Base-by-base conservation (phyloP, 306 rosid species). In the Inga leiocalycina region DNA sequence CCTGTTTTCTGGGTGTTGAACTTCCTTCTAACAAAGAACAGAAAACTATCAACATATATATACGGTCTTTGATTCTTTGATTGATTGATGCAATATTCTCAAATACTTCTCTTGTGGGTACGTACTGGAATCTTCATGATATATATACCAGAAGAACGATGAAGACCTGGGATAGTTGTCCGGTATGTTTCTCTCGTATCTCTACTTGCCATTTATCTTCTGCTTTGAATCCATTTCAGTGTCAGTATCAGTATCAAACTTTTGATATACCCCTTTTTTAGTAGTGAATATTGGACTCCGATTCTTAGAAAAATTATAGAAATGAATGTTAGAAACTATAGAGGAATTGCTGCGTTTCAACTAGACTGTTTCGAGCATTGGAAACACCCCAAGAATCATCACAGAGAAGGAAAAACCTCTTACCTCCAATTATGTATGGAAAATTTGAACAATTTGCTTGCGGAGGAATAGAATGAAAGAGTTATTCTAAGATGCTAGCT, bases 141-240 rank as follows among this genome's bases (percentile, higher is more conserved):
- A 9, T 10, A 5, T 19, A 59, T n/a, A 59, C 4, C 70, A 64
- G 20, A 64, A 64, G 41, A 19, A 34, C 43, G 51, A 84, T 74
- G 84, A 74, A 49, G 81, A 69, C 15, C 57, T 20, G 64, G n/a
- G 49, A 76, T 79, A 32, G 71, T 8, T 57, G 10, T 56, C 64
- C 32, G 72, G 88, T 84, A 84, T 78, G 86, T 48, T 12, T 54
- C n/a, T 43, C 68, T 43, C 48, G 4, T 15, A 17, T 4, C 41
- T 37, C 41, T 37, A 5, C 7, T 37, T 37, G 41, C 41, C 41
- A 17, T 37, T n/a, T 11, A 68, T 68, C 41, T 69, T 48, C 57
- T 52, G 1, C 54, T 71, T 41, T 3, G 35, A 41, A 43, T 41
- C 52, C 19, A 39, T 41, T 70, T 5, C 43, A 39, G 43, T 39